A percentile compares a stretch with the other conserved stretches of the same genome.
Conservation (phyloP, 345 rosid genomes). For the Eucalyptus curtisii region DNA sequence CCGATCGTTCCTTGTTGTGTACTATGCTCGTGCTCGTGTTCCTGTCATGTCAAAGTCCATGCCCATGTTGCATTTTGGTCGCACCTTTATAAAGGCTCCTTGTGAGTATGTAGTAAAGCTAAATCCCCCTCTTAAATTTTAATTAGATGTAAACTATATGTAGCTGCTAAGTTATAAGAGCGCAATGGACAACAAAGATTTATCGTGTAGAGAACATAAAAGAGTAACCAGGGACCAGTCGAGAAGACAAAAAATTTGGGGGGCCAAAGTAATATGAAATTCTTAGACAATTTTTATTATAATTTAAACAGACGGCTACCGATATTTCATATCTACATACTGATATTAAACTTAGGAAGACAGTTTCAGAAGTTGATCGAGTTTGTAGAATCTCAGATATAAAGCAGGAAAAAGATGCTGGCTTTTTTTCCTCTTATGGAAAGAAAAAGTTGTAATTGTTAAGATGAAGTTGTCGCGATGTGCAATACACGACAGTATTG, state of each 20-base stretch:
- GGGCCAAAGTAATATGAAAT: no score
- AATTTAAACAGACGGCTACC: neutral
- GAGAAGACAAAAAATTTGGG: accelerated
- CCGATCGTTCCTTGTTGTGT: no score
- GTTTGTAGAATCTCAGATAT: neutral
- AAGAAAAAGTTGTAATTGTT: neutral
- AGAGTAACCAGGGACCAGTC: neutral
- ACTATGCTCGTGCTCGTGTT: no score
- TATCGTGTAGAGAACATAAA: neutral
- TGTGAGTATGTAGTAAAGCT: no score
- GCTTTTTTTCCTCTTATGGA: neutral
- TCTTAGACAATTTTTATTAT: no score
- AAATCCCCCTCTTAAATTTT: neutral
- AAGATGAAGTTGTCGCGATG: neutral
- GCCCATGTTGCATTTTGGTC: no score
- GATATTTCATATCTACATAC: neutral
- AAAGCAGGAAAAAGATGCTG: neutral
- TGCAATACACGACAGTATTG: neutral
- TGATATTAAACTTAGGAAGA: neutral
- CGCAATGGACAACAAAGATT: no score
- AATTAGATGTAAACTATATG: neutral
- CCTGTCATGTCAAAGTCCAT: no score
- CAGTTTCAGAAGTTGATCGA: neutral
- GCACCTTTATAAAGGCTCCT: no score
- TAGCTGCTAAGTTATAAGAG: neutral